Conservation (phyloP, 257 asterid species). For the Forsythia viridissima region DNA sequence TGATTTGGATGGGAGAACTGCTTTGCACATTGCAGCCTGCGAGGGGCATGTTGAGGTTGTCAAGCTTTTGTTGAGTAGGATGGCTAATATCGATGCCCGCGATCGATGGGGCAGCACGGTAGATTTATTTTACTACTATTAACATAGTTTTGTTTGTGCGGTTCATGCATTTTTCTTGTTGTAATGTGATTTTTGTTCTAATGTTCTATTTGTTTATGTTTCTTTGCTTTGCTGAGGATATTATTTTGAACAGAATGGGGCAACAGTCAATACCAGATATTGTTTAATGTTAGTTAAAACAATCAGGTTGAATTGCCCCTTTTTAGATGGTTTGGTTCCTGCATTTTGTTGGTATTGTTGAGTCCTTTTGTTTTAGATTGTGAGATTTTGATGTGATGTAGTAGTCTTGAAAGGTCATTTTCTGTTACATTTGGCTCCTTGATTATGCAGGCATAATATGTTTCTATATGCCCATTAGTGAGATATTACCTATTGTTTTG, state of each 20-base stretch:
- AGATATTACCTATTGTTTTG: background rate
- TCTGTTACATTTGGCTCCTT: background rate
- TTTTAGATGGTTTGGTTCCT: too few species aligned
- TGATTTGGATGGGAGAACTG: conserved; percentile 97
- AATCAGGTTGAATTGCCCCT: too few species aligned
- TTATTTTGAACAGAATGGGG: background rate
- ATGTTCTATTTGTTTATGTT: background rate
- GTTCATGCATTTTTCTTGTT: background rate
- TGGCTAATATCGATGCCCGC: conserved; percentile 83
- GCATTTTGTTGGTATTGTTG: background rate
- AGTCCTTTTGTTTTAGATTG: background rate
- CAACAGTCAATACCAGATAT: background rate
- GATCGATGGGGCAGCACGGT: conserved; percentile 99
- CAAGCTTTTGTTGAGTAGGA: conserved; percentile 67
- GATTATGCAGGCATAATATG: background rate
- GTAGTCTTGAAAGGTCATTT: background rate
- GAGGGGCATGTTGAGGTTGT: conserved; percentile 87
- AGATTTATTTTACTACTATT: background rate
- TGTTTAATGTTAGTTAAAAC: background rate
- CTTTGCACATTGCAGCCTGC: conserved; percentile 86
- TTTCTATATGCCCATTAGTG: background rate
- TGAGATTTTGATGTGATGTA: background rate
- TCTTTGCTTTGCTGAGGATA: background rate
- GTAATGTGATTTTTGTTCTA: background rate
- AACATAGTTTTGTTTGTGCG: background rate